phyloP scores from a whole-genome alignment of 176 grass and related monocot species.

The Aegilops longissima region DNA sequence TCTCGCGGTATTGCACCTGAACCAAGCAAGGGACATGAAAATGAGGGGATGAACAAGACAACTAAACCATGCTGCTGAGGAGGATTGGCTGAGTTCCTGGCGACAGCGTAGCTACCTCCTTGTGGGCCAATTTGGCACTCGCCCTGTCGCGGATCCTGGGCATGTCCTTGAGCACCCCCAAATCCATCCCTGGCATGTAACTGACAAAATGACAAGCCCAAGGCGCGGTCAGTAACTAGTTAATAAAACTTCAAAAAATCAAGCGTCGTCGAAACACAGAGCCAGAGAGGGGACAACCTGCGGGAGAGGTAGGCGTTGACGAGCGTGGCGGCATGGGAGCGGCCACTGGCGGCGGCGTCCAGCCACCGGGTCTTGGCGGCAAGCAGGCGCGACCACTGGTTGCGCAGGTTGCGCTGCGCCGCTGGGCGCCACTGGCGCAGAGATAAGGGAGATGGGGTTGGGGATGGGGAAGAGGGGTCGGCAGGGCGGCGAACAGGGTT shows the following conservation, averaged over 20 bases:
- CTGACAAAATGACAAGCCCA: constrained; percentile 50
- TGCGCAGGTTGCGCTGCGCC: constrained; percentile 72
- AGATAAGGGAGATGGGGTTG: constrained; percentile 35
- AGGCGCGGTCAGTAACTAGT: background rate
- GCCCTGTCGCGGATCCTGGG: constrained; percentile 62
- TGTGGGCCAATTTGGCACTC: constrained; percentile 50
- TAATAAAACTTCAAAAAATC: constrained; percentile 5
- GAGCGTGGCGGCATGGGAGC: constrained; percentile 51
- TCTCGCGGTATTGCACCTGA: constrained; percentile 45
- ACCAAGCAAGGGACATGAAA: constrained; percentile 24
- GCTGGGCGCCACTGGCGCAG: constrained; percentile 59
- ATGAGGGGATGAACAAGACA: constrained; percentile 10
- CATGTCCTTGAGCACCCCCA: constrained; percentile 82
- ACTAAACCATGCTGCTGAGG: background rate
- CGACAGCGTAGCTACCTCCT: constrained; percentile 48
- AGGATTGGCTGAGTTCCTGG: background rate
- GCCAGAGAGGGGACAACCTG: constrained; percentile 22
- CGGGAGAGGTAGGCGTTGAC: constrained; percentile 57
- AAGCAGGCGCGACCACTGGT: constrained; percentile 70
- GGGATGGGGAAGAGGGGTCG: background rate
- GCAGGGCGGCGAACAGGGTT: constrained; percentile 18
- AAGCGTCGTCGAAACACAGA: background rate
- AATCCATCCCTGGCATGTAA: constrained; percentile 57
- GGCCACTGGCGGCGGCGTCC: constrained; percentile 27
- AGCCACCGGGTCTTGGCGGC: constrained; percentile 52